Conservation (phyloP, 1,284 basidiomycete genomes). For the Ganoderma multipileum region DNA sequence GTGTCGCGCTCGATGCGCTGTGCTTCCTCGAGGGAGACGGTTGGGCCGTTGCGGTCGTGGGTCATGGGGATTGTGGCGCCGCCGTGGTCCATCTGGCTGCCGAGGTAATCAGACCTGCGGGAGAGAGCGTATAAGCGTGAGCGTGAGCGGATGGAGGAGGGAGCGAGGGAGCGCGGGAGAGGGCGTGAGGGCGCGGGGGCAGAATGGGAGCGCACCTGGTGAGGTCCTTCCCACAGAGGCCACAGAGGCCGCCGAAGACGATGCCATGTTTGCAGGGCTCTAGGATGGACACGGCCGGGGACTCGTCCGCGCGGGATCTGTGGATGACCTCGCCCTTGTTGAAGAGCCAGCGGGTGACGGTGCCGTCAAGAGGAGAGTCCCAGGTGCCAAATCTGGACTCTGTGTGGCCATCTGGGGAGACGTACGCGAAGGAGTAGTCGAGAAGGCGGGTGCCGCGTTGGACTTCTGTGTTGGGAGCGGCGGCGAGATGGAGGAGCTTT, state of each 20-base stretch:
- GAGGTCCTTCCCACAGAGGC: slow-evolving; percentile 93
- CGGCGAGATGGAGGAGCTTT: slow-evolving; percentile 72
- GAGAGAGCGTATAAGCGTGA: slow-evolving; percentile 12
- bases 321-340: slow-evolving; percentile 65
- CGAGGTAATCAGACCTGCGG: slow-evolving; percentile 83
- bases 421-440: slow-evolving; percentile 77
- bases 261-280: slow-evolving; percentile 95
- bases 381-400: slow-evolving; percentile 86
- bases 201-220: slow-evolving; percentile 68
- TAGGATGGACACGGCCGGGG: slow-evolving; percentile 67
- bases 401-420: slow-evolving; percentile 49
- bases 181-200: slow-evolving; percentile 3
- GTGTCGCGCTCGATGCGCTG: slow-evolving; percentile 87
- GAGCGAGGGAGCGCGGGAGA: neutral
- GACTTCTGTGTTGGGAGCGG: slow-evolving; percentile 51
- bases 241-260: slow-evolving; percentile 92
- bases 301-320: slow-evolving; percentile 59
- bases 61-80: slow-evolving; percentile 86
- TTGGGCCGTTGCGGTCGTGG: slow-evolving; percentile 81
- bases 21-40: slow-evolving; percentile 86
- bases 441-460: slow-evolving; percentile 77
- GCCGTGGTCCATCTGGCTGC: slow-evolving; percentile 36
- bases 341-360: slow-evolving; percentile 70
- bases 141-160: neutral
- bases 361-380: slow-evolving; percentile 86